Evolutionary conservation across 108 stramenopile genomes (phyloP).

Genomic region (Cyclotella atomus): DNA sequence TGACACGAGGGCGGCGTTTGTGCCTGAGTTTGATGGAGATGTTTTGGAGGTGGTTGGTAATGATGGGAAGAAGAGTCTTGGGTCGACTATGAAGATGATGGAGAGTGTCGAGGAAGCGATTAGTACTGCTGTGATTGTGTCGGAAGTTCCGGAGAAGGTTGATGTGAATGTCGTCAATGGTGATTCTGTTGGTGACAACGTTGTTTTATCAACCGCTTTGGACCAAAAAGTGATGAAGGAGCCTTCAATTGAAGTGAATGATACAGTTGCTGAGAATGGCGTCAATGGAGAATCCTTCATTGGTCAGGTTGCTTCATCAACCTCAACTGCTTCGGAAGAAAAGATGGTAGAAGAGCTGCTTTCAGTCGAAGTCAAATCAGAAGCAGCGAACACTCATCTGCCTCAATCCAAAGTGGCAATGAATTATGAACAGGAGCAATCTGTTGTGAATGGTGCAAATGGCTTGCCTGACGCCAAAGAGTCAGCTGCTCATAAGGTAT

Average conservation of each 20-base stretch:
- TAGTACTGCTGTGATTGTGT: background rate
- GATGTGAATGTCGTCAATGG: background rate
- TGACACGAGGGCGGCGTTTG: constrained; percentile 11
- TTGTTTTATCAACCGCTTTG: background rate
- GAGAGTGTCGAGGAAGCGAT: background rate
- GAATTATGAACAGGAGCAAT: no score
- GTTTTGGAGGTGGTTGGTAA: background rate
- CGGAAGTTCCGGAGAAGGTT: background rate
- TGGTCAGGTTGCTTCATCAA: no score
- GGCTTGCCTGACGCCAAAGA: no score
- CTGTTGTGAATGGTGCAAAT: no score
- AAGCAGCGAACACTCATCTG: background rate
- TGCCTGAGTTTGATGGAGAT: constrained; percentile 15
- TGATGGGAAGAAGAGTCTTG: background rate
- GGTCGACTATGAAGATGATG: background rate
- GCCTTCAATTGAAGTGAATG: background rate
- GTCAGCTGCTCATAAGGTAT: no score
- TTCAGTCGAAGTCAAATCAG: background rate
- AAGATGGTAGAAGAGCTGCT: no score
- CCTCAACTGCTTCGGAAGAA: no score
- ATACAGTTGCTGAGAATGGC: no score
- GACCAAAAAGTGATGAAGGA: background rate
- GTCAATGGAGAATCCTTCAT: no score
- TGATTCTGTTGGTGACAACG: background rate
- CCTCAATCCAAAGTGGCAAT: background rate